Evolutionary conservation across 768 basidiomycete species (phyloP), one percentile per base, ranked within the genome.

Genomic region (Leccinum subtestaceum): DNA sequence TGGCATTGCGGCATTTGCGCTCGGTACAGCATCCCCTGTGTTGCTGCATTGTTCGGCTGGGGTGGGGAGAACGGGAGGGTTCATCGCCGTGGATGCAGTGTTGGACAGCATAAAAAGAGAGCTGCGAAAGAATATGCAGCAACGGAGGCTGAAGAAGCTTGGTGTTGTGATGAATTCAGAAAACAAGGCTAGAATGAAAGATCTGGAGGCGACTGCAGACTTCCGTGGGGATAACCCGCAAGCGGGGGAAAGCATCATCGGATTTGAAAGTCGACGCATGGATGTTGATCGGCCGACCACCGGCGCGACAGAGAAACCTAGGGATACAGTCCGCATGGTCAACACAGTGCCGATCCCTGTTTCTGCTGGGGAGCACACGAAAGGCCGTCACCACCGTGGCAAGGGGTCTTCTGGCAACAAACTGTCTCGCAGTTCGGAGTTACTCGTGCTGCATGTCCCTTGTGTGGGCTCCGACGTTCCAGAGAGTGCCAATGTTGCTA

Each of bases 31-130:
- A 13, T 74, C 81, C 21, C 91, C 91, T 1, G 82, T 94, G 29
- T 70, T 95, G 50, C 72, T 95, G 62, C 93, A 95, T 70, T 95
- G 95, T 69, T 95, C 93, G 31, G 96, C 96, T 0, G 96, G 96
- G 19, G 94, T 97, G 6, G 96, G 96, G 0, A 82, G 96, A 45
- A 98, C 96, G 0, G 96, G 96, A 21, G 91, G 90, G 25, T 98
- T 93, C 72, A 94, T 98, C 67, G 86, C 91, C 8, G 84, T 96
- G 1, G 92, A 94, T 70, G 87, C 92, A 8, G 78, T 93, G n/a
- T 76, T 95, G 55, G 90, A 93, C 68, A 88, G 84, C 5, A 75
- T 94, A 4, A 76, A 83, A 65, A 71, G 80, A 53, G 89, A 93
- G 73, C 65, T 88, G 67, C 71, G 67, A 25, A 77, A 70, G 60